These are phyloP conservation scores for Daldinia sp. DNA, from an alignment of 2,329 filamentous ascomycete species.

Conservation along the genomic window DNA sequence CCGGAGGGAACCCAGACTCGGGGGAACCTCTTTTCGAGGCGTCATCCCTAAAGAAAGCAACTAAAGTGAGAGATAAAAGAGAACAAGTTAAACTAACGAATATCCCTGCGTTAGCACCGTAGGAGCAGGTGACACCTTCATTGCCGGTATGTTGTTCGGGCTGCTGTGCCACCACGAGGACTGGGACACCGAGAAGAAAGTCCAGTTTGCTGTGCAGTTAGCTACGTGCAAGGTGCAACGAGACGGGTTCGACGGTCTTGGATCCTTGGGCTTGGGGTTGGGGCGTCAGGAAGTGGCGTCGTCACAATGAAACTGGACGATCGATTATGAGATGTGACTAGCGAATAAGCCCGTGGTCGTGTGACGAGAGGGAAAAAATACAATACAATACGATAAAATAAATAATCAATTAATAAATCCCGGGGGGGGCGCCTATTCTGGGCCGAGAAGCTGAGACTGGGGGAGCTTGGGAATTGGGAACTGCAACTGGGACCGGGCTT, in stretches of 20 bases:
- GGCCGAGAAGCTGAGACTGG: neutral
- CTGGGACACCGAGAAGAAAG: constrained; percentile 58
- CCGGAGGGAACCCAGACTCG: constrained; percentile 12
- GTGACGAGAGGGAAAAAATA: constrained; percentile 20
- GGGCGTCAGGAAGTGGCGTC: constrained; percentile 32
- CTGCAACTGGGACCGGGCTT: neutral
- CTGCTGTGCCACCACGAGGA: constrained; percentile 58
- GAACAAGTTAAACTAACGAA: constrained; percentile 32
- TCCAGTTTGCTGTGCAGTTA: constrained; percentile 70
- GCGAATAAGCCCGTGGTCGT: constrained; percentile 30
- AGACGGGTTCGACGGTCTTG: constrained; percentile 69
- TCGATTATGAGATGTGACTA: constrained; percentile 35
- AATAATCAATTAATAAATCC: neutral
- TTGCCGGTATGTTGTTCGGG: constrained; percentile 73
- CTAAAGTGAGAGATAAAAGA: neutral
- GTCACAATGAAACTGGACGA: constrained; percentile 38
- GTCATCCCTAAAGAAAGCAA: neutral
- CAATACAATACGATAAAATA: neutral
- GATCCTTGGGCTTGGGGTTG: constrained; percentile 40
- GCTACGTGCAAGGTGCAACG: constrained; percentile 73
- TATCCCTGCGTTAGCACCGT: constrained; percentile 62
- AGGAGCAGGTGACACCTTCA: constrained; percentile 79
- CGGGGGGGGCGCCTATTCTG: constrained; percentile 22
- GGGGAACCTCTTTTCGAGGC: neutral
- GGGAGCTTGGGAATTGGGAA: neutral